A percentile compares a stretch with the other conserved stretches of the same genome.
phyloP scores from a whole-genome alignment of 129 eudicot genomes.

The Deinandra increscens region DNA sequence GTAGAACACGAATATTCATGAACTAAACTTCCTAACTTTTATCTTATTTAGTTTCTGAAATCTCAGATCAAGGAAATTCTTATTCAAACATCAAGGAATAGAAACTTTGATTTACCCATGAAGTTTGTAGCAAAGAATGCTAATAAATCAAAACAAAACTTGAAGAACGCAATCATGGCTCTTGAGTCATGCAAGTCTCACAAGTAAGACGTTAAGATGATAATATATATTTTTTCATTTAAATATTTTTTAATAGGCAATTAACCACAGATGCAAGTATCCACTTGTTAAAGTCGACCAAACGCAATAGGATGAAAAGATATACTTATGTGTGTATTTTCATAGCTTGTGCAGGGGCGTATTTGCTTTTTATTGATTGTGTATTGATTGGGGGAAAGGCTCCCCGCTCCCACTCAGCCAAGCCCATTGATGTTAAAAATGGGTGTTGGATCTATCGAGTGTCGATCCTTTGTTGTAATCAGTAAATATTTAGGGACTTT shows the following conservation, averaged over 20 bases:
- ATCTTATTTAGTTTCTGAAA: background rate
- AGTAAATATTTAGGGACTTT: no score
- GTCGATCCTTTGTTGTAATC: no score
- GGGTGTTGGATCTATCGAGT: no score
- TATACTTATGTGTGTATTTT: no score
- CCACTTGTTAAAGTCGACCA: slow-evolving; percentile 77
- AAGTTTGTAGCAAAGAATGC: slow-evolving; percentile 78
- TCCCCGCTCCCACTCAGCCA: no score
- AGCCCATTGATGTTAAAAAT: no score
- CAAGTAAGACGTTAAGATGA: slow-evolving; percentile 43
- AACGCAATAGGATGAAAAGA: slow-evolving; percentile 79
- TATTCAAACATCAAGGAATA: slow-evolving; percentile 69
- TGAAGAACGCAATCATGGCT: slow-evolving; percentile 81
- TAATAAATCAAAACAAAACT: slow-evolving; percentile 58
- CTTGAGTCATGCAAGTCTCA: slow-evolving; percentile 90
- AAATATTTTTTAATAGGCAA: background rate
- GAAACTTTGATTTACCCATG: slow-evolving; percentile 62
- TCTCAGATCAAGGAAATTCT: slow-evolving; percentile 75
- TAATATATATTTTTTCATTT: background rate
- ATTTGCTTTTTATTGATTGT: no score
- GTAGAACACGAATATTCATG: slow-evolving; percentile 5
- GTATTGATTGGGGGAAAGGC: no score
- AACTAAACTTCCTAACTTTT: background rate
- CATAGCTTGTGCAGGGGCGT: no score
- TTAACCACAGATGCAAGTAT: slow-evolving; percentile 45